Conservation (phyloP, 2,329 filamentous ascomycete genomes). For the Calonectria henricotiae region DNA sequence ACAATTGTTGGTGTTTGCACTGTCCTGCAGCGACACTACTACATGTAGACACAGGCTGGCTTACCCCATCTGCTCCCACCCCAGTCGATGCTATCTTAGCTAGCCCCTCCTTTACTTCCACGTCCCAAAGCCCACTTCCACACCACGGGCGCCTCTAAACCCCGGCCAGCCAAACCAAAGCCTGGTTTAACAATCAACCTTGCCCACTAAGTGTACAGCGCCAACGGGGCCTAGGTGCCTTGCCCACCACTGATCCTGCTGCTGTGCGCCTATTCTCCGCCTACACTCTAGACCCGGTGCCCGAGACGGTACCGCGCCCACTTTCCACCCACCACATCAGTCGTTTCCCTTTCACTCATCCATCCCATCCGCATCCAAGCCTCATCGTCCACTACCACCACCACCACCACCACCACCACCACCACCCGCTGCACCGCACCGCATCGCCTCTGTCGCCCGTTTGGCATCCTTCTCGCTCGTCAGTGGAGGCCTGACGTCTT, state of each 20-base stretch:
- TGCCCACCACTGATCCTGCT: conserved; percentile 7
- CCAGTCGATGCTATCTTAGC: conserved; percentile 17
- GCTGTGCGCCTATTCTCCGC: conserved; percentile 49
- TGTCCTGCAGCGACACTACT: conserved; percentile 1
- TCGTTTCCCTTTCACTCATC: conserved; percentile 43
- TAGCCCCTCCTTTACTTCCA: conserved; percentile 22
- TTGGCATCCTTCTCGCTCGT: conserved; percentile 40
- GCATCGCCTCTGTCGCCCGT: conserved; percentile 48
- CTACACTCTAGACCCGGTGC: conserved; percentile 35
- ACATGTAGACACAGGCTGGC: conserved; percentile 11
- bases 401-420: conserved; percentile 26
- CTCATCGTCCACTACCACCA: conserved; percentile 40
- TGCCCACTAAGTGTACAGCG: conserved; percentile 20
- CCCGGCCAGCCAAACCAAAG: conserved; percentile 16
- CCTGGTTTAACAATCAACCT: conserved; percentile 19
- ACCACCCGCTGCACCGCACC: neutral
- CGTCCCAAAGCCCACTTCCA: conserved; percentile 24
- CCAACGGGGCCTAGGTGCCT: neutral
- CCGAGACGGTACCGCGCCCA: conserved; percentile 44
- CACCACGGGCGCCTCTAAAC: conserved; percentile 45
- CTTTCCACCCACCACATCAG: conserved; percentile 40
- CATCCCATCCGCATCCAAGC: conserved; percentile 46
- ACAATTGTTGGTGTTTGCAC: conserved; percentile 7
- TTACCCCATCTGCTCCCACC: conserved; percentile 26
- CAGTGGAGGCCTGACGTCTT: conserved; percentile 37